Evolutionary conservation across 768 basidiomycete genomes (phyloP).

Genomic region (Psilocybe cubensis): DNA sequence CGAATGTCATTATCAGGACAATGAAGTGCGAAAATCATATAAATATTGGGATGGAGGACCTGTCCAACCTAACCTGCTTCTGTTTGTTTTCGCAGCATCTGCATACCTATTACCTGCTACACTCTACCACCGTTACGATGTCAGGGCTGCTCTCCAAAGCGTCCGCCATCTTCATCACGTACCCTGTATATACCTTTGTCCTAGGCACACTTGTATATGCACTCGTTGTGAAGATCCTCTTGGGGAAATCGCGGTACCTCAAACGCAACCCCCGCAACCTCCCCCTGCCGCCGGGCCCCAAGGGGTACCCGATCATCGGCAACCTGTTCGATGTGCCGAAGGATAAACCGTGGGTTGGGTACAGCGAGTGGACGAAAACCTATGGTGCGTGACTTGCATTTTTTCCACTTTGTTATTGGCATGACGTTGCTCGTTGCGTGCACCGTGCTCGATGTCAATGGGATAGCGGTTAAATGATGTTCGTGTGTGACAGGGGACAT

Average conservation of each 20-base stretch:
- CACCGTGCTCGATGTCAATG: too few relatives aligned
- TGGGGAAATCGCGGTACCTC: not conserved
- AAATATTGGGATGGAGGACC: too few relatives aligned
- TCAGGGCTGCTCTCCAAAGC: not conserved
- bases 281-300: conserved; percentile 1
- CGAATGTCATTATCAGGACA: too few relatives aligned
- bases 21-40: too few relatives aligned
- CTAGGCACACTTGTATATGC: not conserved
- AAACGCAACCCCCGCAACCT: not conserved
- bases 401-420: not conserved
- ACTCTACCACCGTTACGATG: too few relatives aligned
- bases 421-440: too few relatives aligned
- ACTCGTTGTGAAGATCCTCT: not conserved
- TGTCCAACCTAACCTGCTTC: too few relatives aligned
- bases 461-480: not conserved
- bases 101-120: too few relatives aligned
- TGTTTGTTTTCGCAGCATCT: too few relatives aligned
- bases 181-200: not conserved
- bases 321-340: conserved; percentile 10
- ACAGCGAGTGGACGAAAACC: conserved; percentile 3
- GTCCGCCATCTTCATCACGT: not conserved
- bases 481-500: not conserved
- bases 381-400: not conserved
- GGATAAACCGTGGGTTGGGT: conserved; percentile 6
- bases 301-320: conserved; percentile 3